Evolutionary conservation across 805 yeast species (phyloP).

Genomic region (Pichia paraexigua): DNA sequence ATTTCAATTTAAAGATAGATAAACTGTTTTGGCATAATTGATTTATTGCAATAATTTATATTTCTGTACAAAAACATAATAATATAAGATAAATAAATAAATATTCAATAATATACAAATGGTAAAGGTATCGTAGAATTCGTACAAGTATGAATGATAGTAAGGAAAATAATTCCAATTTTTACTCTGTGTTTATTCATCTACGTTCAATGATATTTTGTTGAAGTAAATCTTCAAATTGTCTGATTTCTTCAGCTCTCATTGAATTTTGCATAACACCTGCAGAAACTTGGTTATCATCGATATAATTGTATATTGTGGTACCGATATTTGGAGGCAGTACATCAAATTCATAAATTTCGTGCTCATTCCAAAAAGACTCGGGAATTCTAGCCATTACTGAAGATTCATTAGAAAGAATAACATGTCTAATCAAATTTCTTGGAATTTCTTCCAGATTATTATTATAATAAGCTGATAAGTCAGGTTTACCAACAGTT

Average conservation of each 20-base stretch:
- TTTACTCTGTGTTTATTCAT: neutral
- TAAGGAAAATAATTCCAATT: no score
- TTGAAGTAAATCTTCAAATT: slow-evolving; percentile 17
- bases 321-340: slow-evolving; percentile 55
- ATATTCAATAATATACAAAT: no score
- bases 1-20: no score
- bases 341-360: slow-evolving; percentile 63
- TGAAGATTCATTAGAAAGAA: slow-evolving; percentile 62
- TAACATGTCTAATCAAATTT: slow-evolving; percentile 58
- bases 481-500: slow-evolving; percentile 12
- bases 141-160: no score
- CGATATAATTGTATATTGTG: slow-evolving; percentile 36
- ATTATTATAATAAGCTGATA: slow-evolving; percentile 14
- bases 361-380: slow-evolving; percentile 50
- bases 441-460: slow-evolving; percentile 38
- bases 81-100: no score
- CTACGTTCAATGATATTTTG: slow-evolving; percentile 11
- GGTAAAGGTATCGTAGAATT: no score
- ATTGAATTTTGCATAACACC: slow-evolving; percentile 26
- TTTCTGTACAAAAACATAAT: no score
- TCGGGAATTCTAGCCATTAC: slow-evolving; percentile 65
- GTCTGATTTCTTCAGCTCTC: slow-evolving; percentile 21
- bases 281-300: slow-evolving; percentile 38
- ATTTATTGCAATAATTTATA: no score
- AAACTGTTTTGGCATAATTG: no score